phyloP scores from a whole-genome alignment of 495 filamentous ascomycete genomes.

The Aspergillus nanangensis region DNA sequence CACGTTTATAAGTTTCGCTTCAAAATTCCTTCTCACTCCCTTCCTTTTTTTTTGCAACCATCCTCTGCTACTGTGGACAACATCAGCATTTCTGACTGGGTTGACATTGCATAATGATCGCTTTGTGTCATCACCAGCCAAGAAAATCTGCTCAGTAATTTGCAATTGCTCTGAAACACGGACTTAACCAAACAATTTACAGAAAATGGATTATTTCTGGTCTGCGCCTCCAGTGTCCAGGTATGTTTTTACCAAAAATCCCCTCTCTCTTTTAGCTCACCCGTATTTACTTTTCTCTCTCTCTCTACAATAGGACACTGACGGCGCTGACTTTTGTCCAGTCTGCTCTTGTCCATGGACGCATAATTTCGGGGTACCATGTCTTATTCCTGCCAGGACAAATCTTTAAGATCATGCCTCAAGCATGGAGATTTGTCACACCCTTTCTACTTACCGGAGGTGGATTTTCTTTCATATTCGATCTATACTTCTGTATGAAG shows the following conservation, averaged over 20 bases:
- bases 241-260: slow-evolving; percentile 32
- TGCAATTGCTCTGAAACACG: no score
- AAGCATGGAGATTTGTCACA: slow-evolving; percentile 65
- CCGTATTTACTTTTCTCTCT: no score
- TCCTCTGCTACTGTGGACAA: no score
- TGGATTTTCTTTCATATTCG: slow-evolving; percentile 63
- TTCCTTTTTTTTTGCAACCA: no score
- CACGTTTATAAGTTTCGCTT: no score
- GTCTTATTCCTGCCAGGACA: slow-evolving; percentile 54
- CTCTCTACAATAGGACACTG: slow-evolving; percentile 59
- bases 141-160: no score
- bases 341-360: slow-evolving; percentile 58
- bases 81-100: no score
- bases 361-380: slow-evolving; percentile 47
- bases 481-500: slow-evolving; percentile 74
- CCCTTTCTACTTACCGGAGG: slow-evolving; percentile 68
- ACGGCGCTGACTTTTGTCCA: slow-evolving; percentile 61
- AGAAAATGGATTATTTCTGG: slow-evolving; percentile 63
- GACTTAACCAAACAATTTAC: no score
- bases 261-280: background rate
- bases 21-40: no score
- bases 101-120: no score
- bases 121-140: no score
- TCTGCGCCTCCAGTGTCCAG: slow-evolving; percentile 64
- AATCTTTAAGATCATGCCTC: slow-evolving; percentile 61